phyloP scores from a whole-genome alignment of 192 early-diverging fungal genomes.

The Coemansia sp. region DNA sequence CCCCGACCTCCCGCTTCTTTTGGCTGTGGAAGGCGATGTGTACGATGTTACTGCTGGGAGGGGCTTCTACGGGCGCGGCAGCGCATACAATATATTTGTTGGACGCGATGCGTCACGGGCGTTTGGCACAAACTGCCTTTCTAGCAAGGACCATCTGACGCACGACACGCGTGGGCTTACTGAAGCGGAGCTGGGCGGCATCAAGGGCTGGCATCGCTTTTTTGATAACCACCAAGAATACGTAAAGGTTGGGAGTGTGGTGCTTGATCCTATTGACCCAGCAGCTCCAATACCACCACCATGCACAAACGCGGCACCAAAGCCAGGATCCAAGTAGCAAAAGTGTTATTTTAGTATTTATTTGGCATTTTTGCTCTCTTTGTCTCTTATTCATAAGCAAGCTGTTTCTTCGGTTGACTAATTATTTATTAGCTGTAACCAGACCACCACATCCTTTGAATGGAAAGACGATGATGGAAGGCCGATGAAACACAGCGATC shows the following conservation, averaged over 20 bases:
- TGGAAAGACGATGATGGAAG: neutral
- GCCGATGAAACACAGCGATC: neutral
- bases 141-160: constrained; percentile 76
- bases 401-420: neutral
- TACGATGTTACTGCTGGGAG: constrained; percentile 86
- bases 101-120: constrained; percentile 92
- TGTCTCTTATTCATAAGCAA: neutral
- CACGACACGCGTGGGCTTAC: constrained; percentile 90
- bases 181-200: constrained; percentile 70
- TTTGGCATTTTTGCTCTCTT: neutral
- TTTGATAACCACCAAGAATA: constrained; percentile 88
- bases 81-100: constrained; percentile 82
- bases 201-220: constrained; percentile 80
- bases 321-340: constrained; percentile 32
- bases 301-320: constrained; percentile 63
- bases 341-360: neutral
- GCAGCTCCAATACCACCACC: constrained; percentile 77
- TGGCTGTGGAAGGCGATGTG: constrained; percentile 89
- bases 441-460: too few species aligned
- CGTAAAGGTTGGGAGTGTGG: constrained; percentile 79
- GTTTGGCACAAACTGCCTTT: constrained; percentile 93
- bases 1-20: constrained; percentile 77
- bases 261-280: constrained; percentile 80
- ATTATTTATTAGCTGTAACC: neutral
- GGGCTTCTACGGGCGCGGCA: constrained; percentile 77